Base-by-base conservation (phyloP, 306 rosid species). In the Cucurbita moschata region DNA sequence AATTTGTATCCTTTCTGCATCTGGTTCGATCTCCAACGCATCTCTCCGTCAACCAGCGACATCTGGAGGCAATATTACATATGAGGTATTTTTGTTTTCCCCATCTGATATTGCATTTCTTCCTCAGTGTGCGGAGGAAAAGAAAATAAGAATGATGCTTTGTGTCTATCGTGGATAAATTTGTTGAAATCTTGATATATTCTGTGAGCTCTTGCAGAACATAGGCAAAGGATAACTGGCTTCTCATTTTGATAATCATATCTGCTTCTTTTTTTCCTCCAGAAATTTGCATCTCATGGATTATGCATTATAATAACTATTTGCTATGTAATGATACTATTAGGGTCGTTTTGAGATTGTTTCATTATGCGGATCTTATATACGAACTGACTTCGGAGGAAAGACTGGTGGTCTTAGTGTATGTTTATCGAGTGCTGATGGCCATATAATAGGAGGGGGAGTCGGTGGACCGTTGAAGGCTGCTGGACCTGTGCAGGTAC, bases 401-500 rank as follows among this genome's bases (percentile, higher is more conserved):
- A 89, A 88, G 77, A 60, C 82, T 5, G 99, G 97, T 7, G 99
- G 96, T 62, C 91, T 95, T 23, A 95, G 97, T 77, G 90, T 91
- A 70, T 89, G 97, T 80, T 81, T 95, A 63, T 85, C 93, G 37
- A 89, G 77, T 82, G 59, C 90, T 44, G 88, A 95, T 83, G 99
- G 99, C 23, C 96, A 91, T 81, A 89, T 95, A 74, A 78, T 95
- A 56, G 99, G 99, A 70, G 99, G 99, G 68, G 97, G 97, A 69
- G 89, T 95, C 75, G 96, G 96, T 83, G 99, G 99, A 70, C 90
- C 99, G 8, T 78, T 95, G 67, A 89, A 70, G 74, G 99, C 99
- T 30, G 92, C 92, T 39, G 96, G 97, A 77, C 99, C 97, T 18
- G 97, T 95, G 76, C 97, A 95, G 99, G 99, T 95, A 91, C 78